Base-by-base conservation (phyloP, 2,329 filamentous ascomycete genomes). In the Ophiosphaerella korrae region DNA sequence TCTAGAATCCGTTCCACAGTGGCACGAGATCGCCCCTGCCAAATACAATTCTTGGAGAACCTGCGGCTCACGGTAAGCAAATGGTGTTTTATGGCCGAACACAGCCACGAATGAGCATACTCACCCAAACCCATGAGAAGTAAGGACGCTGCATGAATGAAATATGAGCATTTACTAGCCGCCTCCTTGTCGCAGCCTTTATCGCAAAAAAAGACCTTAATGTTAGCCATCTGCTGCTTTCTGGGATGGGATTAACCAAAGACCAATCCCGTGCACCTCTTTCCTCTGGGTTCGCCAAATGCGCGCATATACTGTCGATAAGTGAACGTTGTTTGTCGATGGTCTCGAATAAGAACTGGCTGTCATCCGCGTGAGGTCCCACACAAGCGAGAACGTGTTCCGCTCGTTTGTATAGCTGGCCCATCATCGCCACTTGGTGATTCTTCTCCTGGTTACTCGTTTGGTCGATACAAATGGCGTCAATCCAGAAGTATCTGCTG, bases 381-480 rank as follows among this genome's bases (percentile, higher is more conserved):
- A 49, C 18, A 40, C 54, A 48, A 5, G 44, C 34, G 14, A 53
- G 31, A 8, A 54, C 47, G 13, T 26, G 33, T 9, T 18, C 42
- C 5, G 48, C 45, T n/a, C 24, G 12, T 5, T 18, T 23, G 32
- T 57, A 57, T 2, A 61, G 41, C 14, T 50, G 21, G 1, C 39
- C 46, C 58, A 62, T 60, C 36, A 55, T 47, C 0, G 52, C 31
- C 1, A 62, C 55, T 36, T 60, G 56, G 16, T 55, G 39, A 3
- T 44, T 46, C 21, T 62, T 42, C 40, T 66, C 65, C 2, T 47
- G 6, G 0, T 35, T 32, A 21, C 59, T 38, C 12, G 8, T 32
- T 48, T 63, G 66, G 45, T 62, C 67, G 18, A 57, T 53, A 38
- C 58, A 52, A 5, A 55, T 14, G 5, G 44, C 43, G 21, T 60